Conservation (phyloP, 208 protist species). For the Acanthamoeba royreba region DNA sequence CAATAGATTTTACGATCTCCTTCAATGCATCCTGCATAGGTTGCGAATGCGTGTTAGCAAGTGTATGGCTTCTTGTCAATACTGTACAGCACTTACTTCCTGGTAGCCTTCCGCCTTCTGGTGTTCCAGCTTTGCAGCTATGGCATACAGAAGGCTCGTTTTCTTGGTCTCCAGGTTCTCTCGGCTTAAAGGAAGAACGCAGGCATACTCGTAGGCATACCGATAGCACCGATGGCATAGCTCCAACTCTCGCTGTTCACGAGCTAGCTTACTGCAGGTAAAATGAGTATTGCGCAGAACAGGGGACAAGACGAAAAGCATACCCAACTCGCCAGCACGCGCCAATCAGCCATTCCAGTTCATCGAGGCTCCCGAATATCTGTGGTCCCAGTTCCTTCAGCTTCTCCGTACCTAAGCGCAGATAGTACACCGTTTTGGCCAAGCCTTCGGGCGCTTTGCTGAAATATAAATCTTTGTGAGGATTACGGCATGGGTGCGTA, state of each 20-base stretch:
- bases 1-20: background rate
- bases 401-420: background rate
- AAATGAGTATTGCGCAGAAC: background rate
- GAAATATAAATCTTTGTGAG: background rate
- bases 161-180: conserved; percentile 20
- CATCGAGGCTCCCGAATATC: conserved; percentile 19
- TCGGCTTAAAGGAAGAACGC: background rate
- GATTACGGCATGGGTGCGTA: background rate
- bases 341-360: background rate
- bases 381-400: background rate
- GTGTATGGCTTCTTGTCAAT: too few species aligned
- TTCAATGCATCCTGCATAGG: background rate
- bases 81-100: background rate
- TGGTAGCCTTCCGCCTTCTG: background rate
- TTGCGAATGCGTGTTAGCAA: background rate
- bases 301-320: background rate
- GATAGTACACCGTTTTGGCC: background rate
- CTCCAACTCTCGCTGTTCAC: background rate
- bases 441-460: background rate
- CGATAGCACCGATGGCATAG: background rate
- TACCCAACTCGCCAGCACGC: conserved; percentile 10
- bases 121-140: background rate
- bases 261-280: background rate
- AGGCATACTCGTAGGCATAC: background rate
- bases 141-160: background rate